A percentile compares a stretch with the other conserved stretches of the same genome.
These are phyloP conservation scores for Iris pallida DNA, from an alignment of 116 monocot species.

Conservation along the genomic window DNA sequence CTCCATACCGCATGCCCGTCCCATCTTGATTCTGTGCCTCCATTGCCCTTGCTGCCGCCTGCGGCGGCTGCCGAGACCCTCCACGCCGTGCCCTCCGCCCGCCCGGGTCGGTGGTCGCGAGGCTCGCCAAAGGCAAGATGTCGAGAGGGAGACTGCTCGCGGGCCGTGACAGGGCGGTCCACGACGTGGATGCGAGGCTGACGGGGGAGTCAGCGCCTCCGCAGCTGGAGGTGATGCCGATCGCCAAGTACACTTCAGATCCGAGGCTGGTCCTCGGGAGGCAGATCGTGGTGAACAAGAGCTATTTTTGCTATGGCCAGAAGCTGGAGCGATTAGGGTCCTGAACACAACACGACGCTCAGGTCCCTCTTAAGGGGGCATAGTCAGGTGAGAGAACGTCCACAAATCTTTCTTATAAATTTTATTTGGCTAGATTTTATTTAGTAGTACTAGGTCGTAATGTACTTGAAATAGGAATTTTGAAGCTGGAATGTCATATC, in stretches of 20 bases:
- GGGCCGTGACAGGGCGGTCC: slow-evolving; percentile 43
- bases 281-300: slow-evolving; percentile 85
- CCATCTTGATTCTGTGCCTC: slow-evolving; percentile 45
- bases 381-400: slow-evolving; percentile 60
- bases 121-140: slow-evolving; percentile 55
- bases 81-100: slow-evolving; percentile 54
- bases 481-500: too few species aligned
- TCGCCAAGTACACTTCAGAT: slow-evolving; percentile 82
- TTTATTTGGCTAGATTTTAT: too few species aligned
- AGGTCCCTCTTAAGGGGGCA: slow-evolving; percentile 73
- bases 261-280: slow-evolving; percentile 79
- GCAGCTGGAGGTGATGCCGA: slow-evolving; percentile 88
- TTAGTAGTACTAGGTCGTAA: too few species aligned
- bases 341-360: slow-evolving; percentile 84
- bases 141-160: slow-evolving; percentile 52
- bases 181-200: slow-evolving; percentile 66
- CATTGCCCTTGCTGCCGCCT: slow-evolving; percentile 45
- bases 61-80: slow-evolving; percentile 19
- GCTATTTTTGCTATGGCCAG: slow-evolving; percentile 80
- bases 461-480: too few species aligned
- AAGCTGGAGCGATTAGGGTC: slow-evolving; percentile 69
- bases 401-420: too few species aligned
- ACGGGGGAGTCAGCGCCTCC: slow-evolving; percentile 58
- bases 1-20: slow-evolving; percentile 25
- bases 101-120: slow-evolving; percentile 26